A percentile compares a stretch with the other conserved stretches of the same genome.
phyloP scores from a whole-genome alignment of 2,329 filamentous ascomycete genomes.

The Canariomyces notabilis region DNA sequence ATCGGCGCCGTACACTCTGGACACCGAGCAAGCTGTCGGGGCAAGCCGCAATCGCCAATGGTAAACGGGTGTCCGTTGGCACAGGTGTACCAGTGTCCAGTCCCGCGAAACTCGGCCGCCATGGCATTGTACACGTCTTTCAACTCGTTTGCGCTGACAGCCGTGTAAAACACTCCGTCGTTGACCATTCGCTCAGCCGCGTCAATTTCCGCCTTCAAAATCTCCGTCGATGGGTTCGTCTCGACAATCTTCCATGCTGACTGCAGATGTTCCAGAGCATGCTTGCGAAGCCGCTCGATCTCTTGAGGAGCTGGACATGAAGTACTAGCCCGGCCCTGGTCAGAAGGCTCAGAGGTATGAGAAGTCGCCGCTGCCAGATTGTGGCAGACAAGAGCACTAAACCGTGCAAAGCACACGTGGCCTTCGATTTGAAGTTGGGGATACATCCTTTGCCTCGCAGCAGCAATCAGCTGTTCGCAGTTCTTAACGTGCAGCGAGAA shows the following conservation, averaged over 20 bases:
- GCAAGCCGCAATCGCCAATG: constrained; percentile 61
- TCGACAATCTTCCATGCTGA: constrained; percentile 22
- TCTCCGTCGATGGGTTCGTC: constrained; percentile 25
- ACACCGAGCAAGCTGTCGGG: constrained; percentile 56
- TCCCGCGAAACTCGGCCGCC: constrained; percentile 34
- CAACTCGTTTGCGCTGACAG: constrained; percentile 48
- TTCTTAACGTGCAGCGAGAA: background rate
- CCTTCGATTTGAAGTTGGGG: background rate
- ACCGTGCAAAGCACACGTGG: background rate
- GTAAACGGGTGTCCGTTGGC: constrained; percentile 56
- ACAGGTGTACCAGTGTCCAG: constrained; percentile 55
- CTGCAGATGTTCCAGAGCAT: constrained; percentile 18
- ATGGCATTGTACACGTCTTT: constrained; percentile 32
- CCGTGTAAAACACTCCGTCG: constrained; percentile 42
- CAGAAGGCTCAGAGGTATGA: background rate
- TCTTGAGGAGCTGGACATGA: background rate
- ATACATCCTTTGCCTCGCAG: background rate
- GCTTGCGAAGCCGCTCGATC: background rate
- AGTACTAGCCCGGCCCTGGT: no score
- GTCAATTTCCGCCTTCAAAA: constrained; percentile 42
- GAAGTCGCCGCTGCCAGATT: background rate
- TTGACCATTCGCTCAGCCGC: constrained; percentile 42
- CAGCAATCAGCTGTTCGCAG: background rate
- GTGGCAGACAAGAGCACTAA: background rate
- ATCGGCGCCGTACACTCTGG: constrained; percentile 56